Conservation (phyloP, 805 yeast genomes). For the Wickerhamiella vanderwaltii region DNA sequence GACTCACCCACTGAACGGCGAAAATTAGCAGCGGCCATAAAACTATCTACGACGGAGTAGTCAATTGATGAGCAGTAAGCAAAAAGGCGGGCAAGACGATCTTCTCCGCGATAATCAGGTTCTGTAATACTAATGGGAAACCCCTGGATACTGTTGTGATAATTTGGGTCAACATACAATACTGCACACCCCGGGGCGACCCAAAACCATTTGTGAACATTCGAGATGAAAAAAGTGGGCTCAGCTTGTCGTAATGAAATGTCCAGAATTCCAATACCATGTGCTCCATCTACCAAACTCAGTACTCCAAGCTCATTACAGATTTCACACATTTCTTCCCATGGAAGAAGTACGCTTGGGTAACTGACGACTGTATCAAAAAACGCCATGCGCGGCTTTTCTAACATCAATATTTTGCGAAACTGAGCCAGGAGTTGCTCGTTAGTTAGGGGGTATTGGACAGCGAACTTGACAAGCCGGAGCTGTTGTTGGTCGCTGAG, state of each 20-base stretch:
- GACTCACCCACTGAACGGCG: constrained; percentile 46
- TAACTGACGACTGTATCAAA: constrained; percentile 47
- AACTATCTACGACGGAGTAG: constrained; percentile 33
- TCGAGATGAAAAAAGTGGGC: constrained; percentile 52
- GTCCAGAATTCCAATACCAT: constrained; percentile 40
- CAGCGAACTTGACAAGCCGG: constrained; percentile 29
- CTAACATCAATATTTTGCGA: constrained; percentile 24
- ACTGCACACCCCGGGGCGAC: constrained; percentile 48
- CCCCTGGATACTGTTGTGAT: constrained; percentile 41
- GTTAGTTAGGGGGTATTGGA: constrained; percentile 36
- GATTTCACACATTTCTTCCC: constrained; percentile 33
- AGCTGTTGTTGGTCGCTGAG: constrained; percentile 25
- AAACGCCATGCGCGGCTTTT: constrained; percentile 32
- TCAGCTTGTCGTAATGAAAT: constrained; percentile 22
- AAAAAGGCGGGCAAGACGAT: constrained; percentile 33
- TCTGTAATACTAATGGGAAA: constrained; percentile 42
- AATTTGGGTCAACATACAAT: constrained; percentile 42
- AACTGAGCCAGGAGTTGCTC: constrained; percentile 28
- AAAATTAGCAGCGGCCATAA: constrained; percentile 43
- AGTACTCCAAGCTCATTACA: constrained; percentile 38
- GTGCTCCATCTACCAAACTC: constrained; percentile 64
- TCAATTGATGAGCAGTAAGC: constrained; percentile 39
- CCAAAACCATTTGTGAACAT: constrained; percentile 59
- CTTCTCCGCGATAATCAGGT: constrained; percentile 23
- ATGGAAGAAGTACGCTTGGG: constrained; percentile 55